Evolutionary conservation across 129 eudicot species (phyloP), one percentile per base, ranked within the genome.

Genomic region (Pulicaria dysenterica): DNA sequence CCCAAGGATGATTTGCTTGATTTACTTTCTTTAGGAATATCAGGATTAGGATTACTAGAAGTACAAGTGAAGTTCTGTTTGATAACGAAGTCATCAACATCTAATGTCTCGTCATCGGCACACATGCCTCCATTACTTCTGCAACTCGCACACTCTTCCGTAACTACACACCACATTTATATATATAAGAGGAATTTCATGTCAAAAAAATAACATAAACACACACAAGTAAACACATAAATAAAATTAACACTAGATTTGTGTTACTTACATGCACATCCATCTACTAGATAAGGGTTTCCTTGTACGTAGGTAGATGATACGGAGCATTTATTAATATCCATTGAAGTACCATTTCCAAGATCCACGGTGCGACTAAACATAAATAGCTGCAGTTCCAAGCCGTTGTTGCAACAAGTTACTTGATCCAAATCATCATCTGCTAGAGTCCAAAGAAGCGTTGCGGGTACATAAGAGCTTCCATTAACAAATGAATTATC

Each of bases 331-430:
- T 58, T 50, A 51, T 6, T 12, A 14, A 73, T 36, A 16, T 6
- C 15, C 19, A 68, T 5, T 6, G 70, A 77, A 4, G 51, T 58
- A 39, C 50, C 68, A 48, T 77, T 68, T 7, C 81, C 62, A 1
- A 66, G 1, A 58, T 66, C 59, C 39, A 76, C 6, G 4, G 15
- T 34, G 19, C 45, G 12, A 4, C 7, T 63, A 16, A 0, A 5
- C 63, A n/a, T n/a, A 6, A 51, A 2, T 17, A 43, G 47, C 0
- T 11, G 10, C 8, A 2, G 4, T 8, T 48, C n/a, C 4, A 7
- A 11, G 14, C 4, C 64, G 5, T 58, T 0, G 8, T 3, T 9
- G 11, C 43, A 36, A 58, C 64, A 36, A 34, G 14, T 61, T 13
- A n/a, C n/a, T 15, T 12, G 45, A 59, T 48, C 4, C 3, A 34